phyloP scores from a whole-genome alignment of 2,329 filamentous ascomycete species.

The Cercospora sojina region DNA sequence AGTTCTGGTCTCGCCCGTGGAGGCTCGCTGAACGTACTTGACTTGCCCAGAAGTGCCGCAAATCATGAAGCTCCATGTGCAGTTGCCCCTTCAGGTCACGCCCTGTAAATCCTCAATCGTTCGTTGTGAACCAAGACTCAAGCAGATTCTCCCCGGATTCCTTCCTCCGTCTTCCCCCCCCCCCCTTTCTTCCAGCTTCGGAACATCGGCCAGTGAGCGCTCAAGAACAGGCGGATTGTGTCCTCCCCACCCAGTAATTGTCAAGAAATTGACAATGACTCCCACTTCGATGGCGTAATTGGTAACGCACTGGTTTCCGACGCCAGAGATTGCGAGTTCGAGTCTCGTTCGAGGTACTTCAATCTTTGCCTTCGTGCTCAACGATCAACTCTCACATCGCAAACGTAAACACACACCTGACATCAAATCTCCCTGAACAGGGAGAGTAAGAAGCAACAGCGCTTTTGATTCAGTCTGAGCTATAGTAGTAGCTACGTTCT shows the following conservation, averaged over 20 bases:
- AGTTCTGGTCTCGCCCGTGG: background rate
- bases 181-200: background rate
- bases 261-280: background rate
- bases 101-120: background rate
- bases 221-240: background rate
- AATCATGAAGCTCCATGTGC: background rate
- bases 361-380: background rate
- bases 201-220: background rate
- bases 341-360: background rate
- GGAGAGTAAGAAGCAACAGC: background rate
- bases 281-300: slow-evolving; percentile 3
- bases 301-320: slow-evolving; percentile 1
- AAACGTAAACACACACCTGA: background rate
- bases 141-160: background rate
- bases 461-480: slow-evolving; percentile 13
- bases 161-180: background rate
- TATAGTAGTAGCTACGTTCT: background rate
- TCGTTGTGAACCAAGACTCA: background rate
- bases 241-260: background rate
- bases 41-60: background rate
- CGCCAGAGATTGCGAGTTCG: background rate
- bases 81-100: background rate
- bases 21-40: no score
- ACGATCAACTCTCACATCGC: background rate
- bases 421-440: background rate